Conservation (phyloP, 2,329 filamentous ascomycete species). For the Tolypocladium tundrense region DNA sequence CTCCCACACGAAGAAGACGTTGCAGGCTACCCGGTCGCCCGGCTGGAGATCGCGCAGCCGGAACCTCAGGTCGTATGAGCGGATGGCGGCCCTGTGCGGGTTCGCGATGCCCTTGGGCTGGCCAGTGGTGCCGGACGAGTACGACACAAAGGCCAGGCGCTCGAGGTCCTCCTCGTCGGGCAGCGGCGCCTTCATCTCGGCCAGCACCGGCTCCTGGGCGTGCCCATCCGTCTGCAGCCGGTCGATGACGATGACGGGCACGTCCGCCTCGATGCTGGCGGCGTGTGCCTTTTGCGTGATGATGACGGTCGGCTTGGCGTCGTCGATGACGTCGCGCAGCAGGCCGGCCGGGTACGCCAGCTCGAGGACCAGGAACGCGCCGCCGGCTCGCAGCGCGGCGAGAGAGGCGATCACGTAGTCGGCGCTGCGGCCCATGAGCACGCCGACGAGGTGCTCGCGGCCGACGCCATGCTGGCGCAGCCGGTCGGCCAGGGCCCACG, state of each 20-base stretch:
- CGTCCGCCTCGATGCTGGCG: slow-evolving; percentile 51
- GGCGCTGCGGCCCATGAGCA: slow-evolving; percentile 64
- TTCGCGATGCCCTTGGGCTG: slow-evolving; percentile 77
- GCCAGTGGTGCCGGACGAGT: slow-evolving; percentile 69
- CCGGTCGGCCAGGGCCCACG: slow-evolving; percentile 51
- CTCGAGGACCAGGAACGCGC: slow-evolving; percentile 72
- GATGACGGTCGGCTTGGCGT: slow-evolving; percentile 61
- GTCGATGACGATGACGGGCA: slow-evolving; percentile 58
- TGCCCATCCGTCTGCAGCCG: slow-evolving; percentile 22
- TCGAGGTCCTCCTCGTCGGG: slow-evolving; percentile 61
- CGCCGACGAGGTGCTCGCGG: slow-evolving; percentile 64
- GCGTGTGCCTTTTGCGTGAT: slow-evolving; percentile 57
- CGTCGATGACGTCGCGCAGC: slow-evolving; percentile 65
- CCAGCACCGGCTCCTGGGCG: slow-evolving; percentile 10
- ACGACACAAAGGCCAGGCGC: slow-evolving; percentile 68
- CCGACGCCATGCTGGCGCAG: slow-evolving; percentile 59
- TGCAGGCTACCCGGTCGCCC: slow-evolving; percentile 74
- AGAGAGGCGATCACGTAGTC: slow-evolving; percentile 73
- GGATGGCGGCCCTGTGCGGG: slow-evolving; percentile 61
- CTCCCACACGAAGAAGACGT: slow-evolving; percentile 83
- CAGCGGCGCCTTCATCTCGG: slow-evolving; percentile 34
- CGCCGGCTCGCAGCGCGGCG: slow-evolving; percentile 67
- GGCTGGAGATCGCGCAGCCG: slow-evolving; percentile 56
- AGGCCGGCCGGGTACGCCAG: slow-evolving; percentile 67
- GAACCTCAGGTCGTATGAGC: slow-evolving; percentile 66